A percentile compares a stretch with the other conserved stretches of the same genome.
Conservation (phyloP, 768 basidiomycete genomes). For the Pholiota molesta region DNA sequence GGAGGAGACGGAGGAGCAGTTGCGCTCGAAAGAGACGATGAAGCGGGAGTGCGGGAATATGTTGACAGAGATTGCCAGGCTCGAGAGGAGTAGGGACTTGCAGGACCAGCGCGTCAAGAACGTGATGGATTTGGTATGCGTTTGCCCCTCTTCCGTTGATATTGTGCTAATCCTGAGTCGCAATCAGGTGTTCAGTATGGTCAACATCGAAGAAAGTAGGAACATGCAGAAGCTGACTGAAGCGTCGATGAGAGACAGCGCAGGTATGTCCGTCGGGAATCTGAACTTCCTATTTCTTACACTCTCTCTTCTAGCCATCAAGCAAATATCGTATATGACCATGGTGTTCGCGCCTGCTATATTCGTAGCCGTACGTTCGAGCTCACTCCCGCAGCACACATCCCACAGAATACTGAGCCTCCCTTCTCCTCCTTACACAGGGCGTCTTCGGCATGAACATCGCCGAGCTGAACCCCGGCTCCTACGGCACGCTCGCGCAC, state of each 20-base stretch:
- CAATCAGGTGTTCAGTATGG: constrained; percentile 47
- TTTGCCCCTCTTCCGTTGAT: neutral
- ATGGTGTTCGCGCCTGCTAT: constrained; percentile 67
- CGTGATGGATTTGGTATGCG: constrained; percentile 49
- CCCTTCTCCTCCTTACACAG: constrained; percentile 27
- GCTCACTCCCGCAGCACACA: neutral
- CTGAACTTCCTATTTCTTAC: neutral
- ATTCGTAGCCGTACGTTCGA: constrained; percentile 42
- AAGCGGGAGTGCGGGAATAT: constrained; percentile 49
- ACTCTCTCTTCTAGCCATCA: constrained; percentile 37
- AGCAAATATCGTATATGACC: constrained; percentile 58
- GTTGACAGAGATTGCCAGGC: constrained; percentile 49
- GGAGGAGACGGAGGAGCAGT: constrained; percentile 8
- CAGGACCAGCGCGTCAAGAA: constrained; percentile 50
- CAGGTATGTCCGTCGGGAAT: constrained; percentile 28
- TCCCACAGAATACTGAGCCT: too few species aligned
- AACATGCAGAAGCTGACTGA: constrained; percentile 45
- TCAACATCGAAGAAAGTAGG: constrained; percentile 51
- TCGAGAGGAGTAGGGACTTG: constrained; percentile 45
- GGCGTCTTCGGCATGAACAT: constrained; percentile 62
- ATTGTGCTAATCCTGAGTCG: neutral
- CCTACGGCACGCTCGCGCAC: constrained; percentile 35
- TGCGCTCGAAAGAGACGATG: constrained; percentile 24
- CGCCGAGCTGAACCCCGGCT: constrained; percentile 37
- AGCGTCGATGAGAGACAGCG: constrained; percentile 42